phyloP scores from a whole-genome alignment of 2,329 filamentous ascomycete genomes.

The Cordyceps cicadae region DNA sequence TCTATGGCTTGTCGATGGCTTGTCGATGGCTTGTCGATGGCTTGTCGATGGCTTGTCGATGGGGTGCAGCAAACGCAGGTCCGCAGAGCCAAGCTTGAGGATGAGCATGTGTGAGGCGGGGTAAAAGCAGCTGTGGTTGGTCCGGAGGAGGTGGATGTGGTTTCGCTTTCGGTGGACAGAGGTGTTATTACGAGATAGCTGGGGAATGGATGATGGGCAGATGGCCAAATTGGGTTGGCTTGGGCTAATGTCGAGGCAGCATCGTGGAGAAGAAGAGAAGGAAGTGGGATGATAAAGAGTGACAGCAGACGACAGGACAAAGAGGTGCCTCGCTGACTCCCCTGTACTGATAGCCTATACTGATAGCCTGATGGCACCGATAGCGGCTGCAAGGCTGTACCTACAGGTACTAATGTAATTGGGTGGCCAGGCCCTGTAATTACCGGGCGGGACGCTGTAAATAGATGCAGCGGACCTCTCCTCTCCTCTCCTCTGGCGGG shows the following conservation, averaged over 20 bases:
- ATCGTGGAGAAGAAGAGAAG: neutral
- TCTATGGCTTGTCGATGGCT: no score
- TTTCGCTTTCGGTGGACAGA: neutral
- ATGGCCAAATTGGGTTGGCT: neutral
- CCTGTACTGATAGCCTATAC: no score
- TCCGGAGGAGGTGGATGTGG: neutral
- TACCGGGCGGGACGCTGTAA: no score
- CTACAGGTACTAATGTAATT: no score
- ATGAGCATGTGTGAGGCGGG: neutral
- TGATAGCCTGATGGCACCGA: no score
- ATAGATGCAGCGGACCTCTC: no score
- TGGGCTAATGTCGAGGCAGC: neutral
- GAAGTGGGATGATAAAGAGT: neutral
- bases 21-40: no score
- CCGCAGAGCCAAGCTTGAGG: neutral
- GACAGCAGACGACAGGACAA: no score
- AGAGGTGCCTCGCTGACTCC: no score
- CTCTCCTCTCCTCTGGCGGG: no score
- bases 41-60: neutral
- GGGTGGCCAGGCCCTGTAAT: no score
- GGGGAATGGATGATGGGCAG: neutral
- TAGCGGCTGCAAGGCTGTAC: no score
- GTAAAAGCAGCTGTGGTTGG: neutral
- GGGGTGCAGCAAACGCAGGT: slow-evolving; percentile 1
- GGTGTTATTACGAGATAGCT: neutral